Evolutionary conservation across 2,329 filamentous ascomycete genomes (phyloP), one percentile per base, ranked within the genome.

Genomic region (Aspergillus persii): DNA sequence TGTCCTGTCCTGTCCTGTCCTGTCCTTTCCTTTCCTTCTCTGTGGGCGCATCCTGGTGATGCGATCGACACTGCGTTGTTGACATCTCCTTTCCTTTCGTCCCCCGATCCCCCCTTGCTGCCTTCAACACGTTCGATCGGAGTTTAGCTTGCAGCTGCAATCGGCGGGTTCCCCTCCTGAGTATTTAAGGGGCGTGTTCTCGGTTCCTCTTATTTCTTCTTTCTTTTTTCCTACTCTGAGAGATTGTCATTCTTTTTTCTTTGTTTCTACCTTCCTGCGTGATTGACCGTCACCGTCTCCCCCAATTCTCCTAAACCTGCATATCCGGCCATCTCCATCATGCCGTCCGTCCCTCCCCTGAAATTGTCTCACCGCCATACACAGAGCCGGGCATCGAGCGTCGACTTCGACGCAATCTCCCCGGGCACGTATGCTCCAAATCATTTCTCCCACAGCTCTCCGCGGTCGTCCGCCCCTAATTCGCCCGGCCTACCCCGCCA

Each of bases 401-500:
- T 75, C 56, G 73, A 77, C 59, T 69, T 73, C 54, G 71, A 75
- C 41, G 71, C 71, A 26, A 67, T 75, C 36, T 76, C 76, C 36
- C 68, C 74, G 12, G 66, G 66, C 15, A 66, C 68, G 15, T 69
- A 68, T 54, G 66, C 63, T 55, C 62, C 64, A 41, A 76, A 74
- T 58, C 70, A 67, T 30, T 74, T 70, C 58, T 62, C 66, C 15
- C 69, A 71, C 48, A 70, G 68, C 41, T 74, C 71, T 7, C 73
- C 74, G 41, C 71, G 68, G 51, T 70, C 72, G 23, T 76, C 77
- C 8, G 68, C 68, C 50, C 72, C 77, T 2, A 67, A 71, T 4
- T 80, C 78, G 31, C 77, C 78, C 7, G 64, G 73, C 46, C 71
- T 72, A 18, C 71, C 72, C 51, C 74, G 74, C 54, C 75, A 72